A percentile compares a stretch with the other conserved stretches of the same genome.
Evolutionary conservation across 2,329 filamentous ascomycete species (phyloP).

Genomic region (Aureobasidium sp.): DNA sequence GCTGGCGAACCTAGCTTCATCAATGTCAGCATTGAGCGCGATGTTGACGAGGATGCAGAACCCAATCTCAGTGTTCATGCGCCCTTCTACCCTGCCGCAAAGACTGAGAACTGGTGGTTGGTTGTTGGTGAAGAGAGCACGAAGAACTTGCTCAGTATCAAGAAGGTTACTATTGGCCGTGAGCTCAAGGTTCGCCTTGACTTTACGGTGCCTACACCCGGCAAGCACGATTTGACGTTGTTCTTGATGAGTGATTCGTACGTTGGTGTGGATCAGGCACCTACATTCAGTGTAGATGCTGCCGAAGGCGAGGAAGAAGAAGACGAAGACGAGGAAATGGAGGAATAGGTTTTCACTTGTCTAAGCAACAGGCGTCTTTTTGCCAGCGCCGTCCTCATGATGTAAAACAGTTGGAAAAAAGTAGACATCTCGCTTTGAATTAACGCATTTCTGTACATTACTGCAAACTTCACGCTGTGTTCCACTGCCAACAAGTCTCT

Average conservation of each 20-base stretch:
- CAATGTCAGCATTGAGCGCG: conserved; percentile 76
- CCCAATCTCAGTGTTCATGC: conserved; percentile 83
- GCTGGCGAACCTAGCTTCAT: conserved; percentile 77
- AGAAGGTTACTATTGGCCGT: conserved; percentile 79
- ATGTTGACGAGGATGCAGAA: conserved; percentile 64
- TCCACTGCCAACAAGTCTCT: not conserved
- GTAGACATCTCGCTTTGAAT: not conserved
- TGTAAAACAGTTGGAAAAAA: not conserved
- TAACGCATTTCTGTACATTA: not conserved
- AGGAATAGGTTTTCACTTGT: not conserved
- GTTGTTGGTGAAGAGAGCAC: conserved; percentile 89
- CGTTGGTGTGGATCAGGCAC: conserved; percentile 92
- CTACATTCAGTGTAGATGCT: conserved; percentile 75
- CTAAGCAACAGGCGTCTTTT: not conserved
- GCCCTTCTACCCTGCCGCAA: conserved; percentile 85
- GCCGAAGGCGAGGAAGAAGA: conserved; percentile 95
- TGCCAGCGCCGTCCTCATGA: not conserved
- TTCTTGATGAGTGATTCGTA: conserved; percentile 98
- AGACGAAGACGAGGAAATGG: conserved; percentile 63
- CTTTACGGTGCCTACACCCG: conserved; percentile 77
- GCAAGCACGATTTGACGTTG: conserved; percentile 80
- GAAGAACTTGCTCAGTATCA: conserved; percentile 84
- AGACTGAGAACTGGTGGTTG: conserved; percentile 98
- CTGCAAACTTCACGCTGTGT: not conserved
- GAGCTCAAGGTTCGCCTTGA: conserved; percentile 75